phyloP scores from a whole-genome alignment of 148 eudicot species.

The Vaccinium myrtillus region DNA sequence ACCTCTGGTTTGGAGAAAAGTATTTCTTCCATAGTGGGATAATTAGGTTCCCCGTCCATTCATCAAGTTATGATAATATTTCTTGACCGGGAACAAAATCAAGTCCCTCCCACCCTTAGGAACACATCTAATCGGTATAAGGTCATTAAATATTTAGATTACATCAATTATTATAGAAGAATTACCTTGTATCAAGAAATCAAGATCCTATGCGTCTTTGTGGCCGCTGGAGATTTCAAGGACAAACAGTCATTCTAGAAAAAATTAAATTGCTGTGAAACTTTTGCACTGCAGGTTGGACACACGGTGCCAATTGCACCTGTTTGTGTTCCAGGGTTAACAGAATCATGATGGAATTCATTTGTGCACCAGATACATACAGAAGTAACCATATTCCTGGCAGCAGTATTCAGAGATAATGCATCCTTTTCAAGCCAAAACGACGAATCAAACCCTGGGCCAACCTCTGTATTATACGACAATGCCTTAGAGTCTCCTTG shows the following conservation, averaged over 20 bases:
- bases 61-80: background rate
- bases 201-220: conserved; percentile 1
- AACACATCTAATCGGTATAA: background rate
- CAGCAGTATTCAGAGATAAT: conserved; percentile 45
- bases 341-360: conserved; percentile 63
- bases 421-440: conserved; percentile 71
- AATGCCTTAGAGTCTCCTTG: conserved; percentile 55
- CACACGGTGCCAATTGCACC: conserved; percentile 77
- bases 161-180: background rate
- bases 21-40: background rate
- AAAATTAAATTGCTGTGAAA: conserved; percentile 49
- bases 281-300: conserved; percentile 73
- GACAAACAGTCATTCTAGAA: conserved; percentile 29
- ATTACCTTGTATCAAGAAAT: background rate
- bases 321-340: conserved; percentile 50
- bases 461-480: conserved; percentile 48
- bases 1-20: background rate
- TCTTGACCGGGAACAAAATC: background rate
- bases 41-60: background rate
- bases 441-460: conserved; percentile 61
- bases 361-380: conserved; percentile 85
- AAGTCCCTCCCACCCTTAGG: background rate
- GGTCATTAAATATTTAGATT: background rate
- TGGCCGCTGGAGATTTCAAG: background rate
- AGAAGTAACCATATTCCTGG: conserved; percentile 41